These are phyloP conservation scores for Teratosphaeria destructans DNA, from an alignment of 2,329 filamentous ascomycete species.

Conservation along the genomic window DNA sequence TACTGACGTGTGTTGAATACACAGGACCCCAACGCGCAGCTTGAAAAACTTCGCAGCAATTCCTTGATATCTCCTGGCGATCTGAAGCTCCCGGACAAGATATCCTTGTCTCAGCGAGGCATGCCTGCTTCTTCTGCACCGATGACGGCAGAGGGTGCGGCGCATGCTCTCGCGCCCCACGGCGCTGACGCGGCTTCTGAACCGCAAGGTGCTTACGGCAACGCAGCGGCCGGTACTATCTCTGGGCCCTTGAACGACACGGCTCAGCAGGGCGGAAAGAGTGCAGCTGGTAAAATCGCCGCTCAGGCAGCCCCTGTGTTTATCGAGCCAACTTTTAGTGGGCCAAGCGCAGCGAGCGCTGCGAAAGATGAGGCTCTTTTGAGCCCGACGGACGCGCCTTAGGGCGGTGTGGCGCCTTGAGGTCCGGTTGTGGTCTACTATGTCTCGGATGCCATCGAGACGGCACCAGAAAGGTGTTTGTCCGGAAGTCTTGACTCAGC, in stretches of 20 bases:
- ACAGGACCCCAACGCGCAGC: conserved; percentile 37
- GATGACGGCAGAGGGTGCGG: conserved; percentile 10
- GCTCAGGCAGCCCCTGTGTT: neutral
- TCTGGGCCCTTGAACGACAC: neutral
- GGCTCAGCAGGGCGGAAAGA: neutral
- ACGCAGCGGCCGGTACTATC: neutral
- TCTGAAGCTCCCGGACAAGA: conserved; percentile 18
- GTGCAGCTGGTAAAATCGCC: neutral
- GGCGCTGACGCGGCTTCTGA: neutral
- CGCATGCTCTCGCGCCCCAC: neutral
- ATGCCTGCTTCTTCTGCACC: conserved; percentile 22
- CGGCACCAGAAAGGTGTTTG: neutral
- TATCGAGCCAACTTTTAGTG: conserved; percentile 2
- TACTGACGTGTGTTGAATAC: neutral
- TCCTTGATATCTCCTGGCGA: conserved; percentile 28
- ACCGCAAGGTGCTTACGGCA: neutral
- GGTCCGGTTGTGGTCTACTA: neutral
- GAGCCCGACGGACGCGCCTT: neutral
- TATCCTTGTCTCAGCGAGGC: conserved; percentile 17
- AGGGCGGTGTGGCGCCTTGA: neutral
- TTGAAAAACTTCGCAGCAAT: conserved; percentile 37
- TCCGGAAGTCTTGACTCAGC: neutral
- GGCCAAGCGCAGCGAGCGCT: neutral
- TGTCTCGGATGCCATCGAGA: neutral
- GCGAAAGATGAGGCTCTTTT: neutral